Evolutionary conservation across 192 early-diverging fungal species (phyloP).

Genomic region (Fimicolochytrium jonesii): DNA sequence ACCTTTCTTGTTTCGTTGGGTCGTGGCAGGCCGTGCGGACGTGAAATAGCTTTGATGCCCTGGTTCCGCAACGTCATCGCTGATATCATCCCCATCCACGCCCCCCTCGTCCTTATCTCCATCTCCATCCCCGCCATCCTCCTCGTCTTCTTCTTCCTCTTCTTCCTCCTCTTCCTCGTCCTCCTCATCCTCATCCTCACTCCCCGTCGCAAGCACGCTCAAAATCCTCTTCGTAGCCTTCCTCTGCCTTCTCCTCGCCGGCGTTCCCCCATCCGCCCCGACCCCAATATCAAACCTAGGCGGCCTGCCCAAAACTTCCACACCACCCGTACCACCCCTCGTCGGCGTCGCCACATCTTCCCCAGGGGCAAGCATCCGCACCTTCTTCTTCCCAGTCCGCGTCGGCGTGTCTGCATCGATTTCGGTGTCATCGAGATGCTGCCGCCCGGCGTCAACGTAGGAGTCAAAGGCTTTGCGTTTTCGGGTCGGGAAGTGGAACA

Average conservation of each 20-base stretch:
- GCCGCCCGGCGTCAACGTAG: slow-evolving; percentile 3
- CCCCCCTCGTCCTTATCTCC: neutral
- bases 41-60: too few relatives aligned
- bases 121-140: neutral
- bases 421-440: neutral
- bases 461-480: neutral
- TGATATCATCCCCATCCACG: slow-evolving; percentile 6
- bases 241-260: too few relatives aligned
- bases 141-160: slow-evolving; percentile 6
- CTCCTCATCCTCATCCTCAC: slow-evolving; percentile 19
- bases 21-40: too few relatives aligned
- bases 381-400: neutral
- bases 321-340: too few relatives aligned
- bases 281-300: too few relatives aligned
- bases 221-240: slow-evolving; percentile 5
- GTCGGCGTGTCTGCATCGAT: slow-evolving; percentile 1
- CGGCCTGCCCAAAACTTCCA: too few relatives aligned
- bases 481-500: slow-evolving; percentile 14
- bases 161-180: slow-evolving; percentile 32
- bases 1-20: too few relatives aligned
- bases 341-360: slow-evolving; percentile 12
- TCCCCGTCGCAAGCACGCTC: too few relatives aligned
- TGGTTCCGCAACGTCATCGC: slow-evolving; percentile 30
- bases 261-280: too few relatives aligned
- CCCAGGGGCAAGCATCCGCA: neutral